Evolutionary conservation across 345 rosid species (phyloP), one percentile per base, ranked within the genome.

Genomic region (Moricandia moricandioides): DNA sequence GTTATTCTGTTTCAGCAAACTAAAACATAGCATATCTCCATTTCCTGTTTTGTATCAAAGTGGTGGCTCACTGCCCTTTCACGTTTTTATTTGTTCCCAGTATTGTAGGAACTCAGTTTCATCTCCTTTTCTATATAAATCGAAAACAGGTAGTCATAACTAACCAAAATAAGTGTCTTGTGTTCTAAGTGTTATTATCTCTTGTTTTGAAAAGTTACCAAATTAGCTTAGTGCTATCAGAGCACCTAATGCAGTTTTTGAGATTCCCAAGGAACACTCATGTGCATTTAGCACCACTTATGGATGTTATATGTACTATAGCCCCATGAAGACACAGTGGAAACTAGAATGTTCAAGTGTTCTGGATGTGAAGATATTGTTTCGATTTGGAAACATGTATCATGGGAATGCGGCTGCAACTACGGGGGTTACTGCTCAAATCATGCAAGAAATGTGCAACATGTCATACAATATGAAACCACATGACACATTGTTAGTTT

Each of bases 321-420:
- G 17, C 30, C 72, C 54, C 63, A 58, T 63, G 79, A 70, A 64
- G 58, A 55, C 60, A 27, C 66, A 57, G 7, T 49, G 16, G 68
- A 68, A 45, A 69, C 37, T 35, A 47, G 7, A 59, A 26, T 52
- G 43, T 12, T 56, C 62, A 29, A 78, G 43, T 66, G 62, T 72
- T 70, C 85, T 37, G 82, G 49, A 13, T 43, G 16, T 43, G 14
- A 43, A 43, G 49, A 43, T 43, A 39, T 39, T 39, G 47, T 11
- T 39, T 39, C n/a, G 47, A 39, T 39, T 39, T 39, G 47, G 99
- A 81, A 92, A 92, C 12, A 91, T 88, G 0, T 96, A 92, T 82
- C 99, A 96, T 68, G 99, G 99, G 4, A 90, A 96, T 68, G 97
- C 98, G 2, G 87, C 93, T 3, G 98, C 83, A 58, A 92, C 99